Percentiles rank a stretch among this genome's conserved stretches.
Evolutionary conservation across 1,139 yeast genomes (phyloP).

Genomic region (Zygosaccharomyces pseudobailii): DNA sequence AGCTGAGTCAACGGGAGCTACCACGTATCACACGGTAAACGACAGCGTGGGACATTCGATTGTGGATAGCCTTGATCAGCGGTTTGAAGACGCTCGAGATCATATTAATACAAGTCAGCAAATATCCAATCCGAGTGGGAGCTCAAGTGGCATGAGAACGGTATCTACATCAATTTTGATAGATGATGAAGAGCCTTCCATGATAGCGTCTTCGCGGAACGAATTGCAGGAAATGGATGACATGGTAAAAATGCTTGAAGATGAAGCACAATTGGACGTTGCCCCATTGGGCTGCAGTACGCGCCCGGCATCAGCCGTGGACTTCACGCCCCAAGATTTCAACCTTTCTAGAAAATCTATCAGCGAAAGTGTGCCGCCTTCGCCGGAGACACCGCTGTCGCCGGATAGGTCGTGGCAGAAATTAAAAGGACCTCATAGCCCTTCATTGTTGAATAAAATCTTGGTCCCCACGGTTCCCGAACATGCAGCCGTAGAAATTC

Average conservation of each 20-base stretch:
- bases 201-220: neutral
- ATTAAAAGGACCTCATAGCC: conserved; percentile 7
- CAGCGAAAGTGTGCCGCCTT: neutral
- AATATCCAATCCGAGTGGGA: neutral
- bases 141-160: neutral
- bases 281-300: neutral
- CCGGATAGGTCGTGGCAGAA: neutral
- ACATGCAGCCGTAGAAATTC: conserved; percentile 4
- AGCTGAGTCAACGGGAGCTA: neutral
- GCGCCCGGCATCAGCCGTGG: neutral
- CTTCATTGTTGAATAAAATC: conserved; percentile 8
- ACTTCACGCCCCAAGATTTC: conserved; percentile 1
- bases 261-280: neutral
- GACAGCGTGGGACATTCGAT: neutral
- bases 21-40: neutral
- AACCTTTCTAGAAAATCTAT: neutral
- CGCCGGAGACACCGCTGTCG: neutral
- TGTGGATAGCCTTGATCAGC: conserved; percentile 1
- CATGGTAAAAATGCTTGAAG: neutral
- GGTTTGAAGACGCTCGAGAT: neutral
- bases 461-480: conserved; percentile 10
- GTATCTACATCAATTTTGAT: conserved; percentile 1
- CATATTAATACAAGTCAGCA: neutral
- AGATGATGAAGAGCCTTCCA: neutral
- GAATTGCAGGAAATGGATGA: neutral